Conservation (phyloP, 2,329 filamentous ascomycete species). For the Sphaerulina musiva region DNA sequence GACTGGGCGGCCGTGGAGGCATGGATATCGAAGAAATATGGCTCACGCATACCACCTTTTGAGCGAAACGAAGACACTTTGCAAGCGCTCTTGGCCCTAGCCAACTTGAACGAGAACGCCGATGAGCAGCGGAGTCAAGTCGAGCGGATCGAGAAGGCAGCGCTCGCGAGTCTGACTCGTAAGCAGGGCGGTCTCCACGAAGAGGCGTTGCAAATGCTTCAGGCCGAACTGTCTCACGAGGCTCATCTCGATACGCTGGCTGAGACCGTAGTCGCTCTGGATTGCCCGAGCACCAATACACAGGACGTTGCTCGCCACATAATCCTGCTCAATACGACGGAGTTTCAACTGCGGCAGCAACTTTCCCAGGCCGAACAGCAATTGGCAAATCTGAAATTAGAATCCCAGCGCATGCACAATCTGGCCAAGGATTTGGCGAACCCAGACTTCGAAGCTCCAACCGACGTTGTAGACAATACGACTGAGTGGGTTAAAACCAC, state of each 20-base stretch:
- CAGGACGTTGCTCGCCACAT: slow-evolving; percentile 22
- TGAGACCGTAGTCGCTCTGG: slow-evolving; percentile 34
- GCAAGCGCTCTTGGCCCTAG: slow-evolving; percentile 65
- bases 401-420: slow-evolving; percentile 20
- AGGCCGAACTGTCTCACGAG: slow-evolving; percentile 25
- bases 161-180: slow-evolving; percentile 49
- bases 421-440: slow-evolving; percentile 23
- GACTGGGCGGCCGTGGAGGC: slow-evolving; percentile 85
- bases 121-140: slow-evolving; percentile 62
- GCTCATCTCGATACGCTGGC: slow-evolving; percentile 34
- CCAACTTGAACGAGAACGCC: slow-evolving; percentile 67
- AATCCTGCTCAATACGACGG: slow-evolving; percentile 14
- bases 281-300: slow-evolving; percentile 27
- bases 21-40: slow-evolving; percentile 71
- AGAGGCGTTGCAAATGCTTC: slow-evolving; percentile 19
- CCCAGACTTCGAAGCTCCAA: slow-evolving; percentile 40
- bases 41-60: slow-evolving; percentile 60
- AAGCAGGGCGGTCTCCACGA: slow-evolving; percentile 13
- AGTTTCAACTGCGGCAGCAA: slow-evolving; percentile 29
- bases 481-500: slow-evolving; percentile 63
- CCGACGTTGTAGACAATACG: slow-evolving; percentile 61
- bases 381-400: slow-evolving; percentile 21
- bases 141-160: slow-evolving; percentile 52
- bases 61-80: slow-evolving; percentile 84
- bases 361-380: slow-evolving; percentile 23